Evolutionary conservation across 73 alveolate genomes (phyloP).

Genomic region (Loxodes magnus): DNA sequence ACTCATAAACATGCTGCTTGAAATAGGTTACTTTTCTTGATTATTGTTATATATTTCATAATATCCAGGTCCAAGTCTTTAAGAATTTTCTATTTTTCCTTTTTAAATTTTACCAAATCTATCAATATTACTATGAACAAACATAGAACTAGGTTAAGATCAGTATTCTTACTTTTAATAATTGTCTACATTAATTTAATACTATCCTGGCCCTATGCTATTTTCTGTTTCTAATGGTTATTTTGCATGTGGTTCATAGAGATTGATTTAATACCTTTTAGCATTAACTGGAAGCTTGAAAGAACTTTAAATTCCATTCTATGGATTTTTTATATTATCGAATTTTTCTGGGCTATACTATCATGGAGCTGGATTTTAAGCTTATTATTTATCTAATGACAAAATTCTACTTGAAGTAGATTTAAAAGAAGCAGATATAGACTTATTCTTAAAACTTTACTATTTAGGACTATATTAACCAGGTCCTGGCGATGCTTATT

Average conservation of each 20-base stretch:
- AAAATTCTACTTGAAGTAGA: neutral
- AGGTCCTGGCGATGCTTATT: neutral
- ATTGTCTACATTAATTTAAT: constrained; percentile 9
- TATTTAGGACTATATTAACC: constrained; percentile 6
- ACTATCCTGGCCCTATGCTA: constrained; percentile 62
- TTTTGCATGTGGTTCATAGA: constrained; percentile 53
- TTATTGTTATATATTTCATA: too few relatives aligned
- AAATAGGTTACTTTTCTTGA: neutral
- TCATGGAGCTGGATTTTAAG: constrained; percentile 10
- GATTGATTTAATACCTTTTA: constrained; percentile 35
- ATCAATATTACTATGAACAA: constrained; percentile 8
- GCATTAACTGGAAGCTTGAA: constrained; percentile 27
- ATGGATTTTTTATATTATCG: neutral
- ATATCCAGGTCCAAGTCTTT: too few relatives aligned
- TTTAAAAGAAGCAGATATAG: neutral
- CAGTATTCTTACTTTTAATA: neutral
- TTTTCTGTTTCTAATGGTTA: constrained; percentile 8
- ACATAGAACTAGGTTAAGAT: constrained; percentile 12
- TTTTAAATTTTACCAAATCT: constrained; percentile 12
- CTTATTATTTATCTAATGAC: neutral
- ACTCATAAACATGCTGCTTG: constrained; percentile 3
- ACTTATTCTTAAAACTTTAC: neutral
- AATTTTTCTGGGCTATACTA: neutral
- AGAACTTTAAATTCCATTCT: constrained; percentile 9
- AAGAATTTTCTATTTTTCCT: constrained; percentile 11